Evolutionary conservation across 176 grass and related monocot genomes (phyloP).

Genomic region (Alopecurus myosuroides): DNA sequence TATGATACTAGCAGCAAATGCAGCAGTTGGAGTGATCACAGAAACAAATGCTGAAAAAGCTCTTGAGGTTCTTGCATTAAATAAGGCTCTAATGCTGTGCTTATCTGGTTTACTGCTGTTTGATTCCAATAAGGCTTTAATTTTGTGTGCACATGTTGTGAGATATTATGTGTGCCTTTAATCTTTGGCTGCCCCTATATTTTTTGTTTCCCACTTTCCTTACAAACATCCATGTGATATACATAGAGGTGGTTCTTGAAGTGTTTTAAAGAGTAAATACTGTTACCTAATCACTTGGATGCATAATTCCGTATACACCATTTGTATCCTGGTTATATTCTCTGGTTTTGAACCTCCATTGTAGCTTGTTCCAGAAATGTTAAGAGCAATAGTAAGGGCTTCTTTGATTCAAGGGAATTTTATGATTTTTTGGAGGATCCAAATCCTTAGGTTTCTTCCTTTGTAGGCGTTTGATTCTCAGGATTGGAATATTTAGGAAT

Average conservation of each 20-base stretch:
- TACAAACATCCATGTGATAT: not conserved
- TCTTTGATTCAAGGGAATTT: not conserved
- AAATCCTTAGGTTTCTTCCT: not conserved
- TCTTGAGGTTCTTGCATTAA: conserved; percentile 64
- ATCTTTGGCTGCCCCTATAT: not conserved
- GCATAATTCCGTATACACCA: not conserved
- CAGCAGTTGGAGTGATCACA: conserved; percentile 93
- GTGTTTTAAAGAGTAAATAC: not conserved
- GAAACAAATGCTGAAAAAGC: conserved; percentile 99
- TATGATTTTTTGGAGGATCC: not conserved
- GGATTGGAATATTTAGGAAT: not conserved
- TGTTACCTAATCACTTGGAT: not conserved
- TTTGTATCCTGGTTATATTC: not conserved
- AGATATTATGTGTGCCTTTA: conserved; percentile 20
- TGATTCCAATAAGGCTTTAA: conserved; percentile 3
- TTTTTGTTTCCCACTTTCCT: conserved; percentile 1
- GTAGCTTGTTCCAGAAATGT: not conserved
- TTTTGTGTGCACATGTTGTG: not conserved
- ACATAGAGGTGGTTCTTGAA: not conserved
- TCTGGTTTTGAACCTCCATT: not conserved
- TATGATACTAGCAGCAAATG: conserved; percentile 98
- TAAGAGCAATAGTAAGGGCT: not conserved
- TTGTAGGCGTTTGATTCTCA: not conserved
- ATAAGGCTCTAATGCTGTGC: not conserved
- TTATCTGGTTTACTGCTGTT: conserved; percentile 11